Evolutionary conservation across 1,284 basidiomycete species (phyloP).

Genomic region (Stygiomarasmius scandens): DNA sequence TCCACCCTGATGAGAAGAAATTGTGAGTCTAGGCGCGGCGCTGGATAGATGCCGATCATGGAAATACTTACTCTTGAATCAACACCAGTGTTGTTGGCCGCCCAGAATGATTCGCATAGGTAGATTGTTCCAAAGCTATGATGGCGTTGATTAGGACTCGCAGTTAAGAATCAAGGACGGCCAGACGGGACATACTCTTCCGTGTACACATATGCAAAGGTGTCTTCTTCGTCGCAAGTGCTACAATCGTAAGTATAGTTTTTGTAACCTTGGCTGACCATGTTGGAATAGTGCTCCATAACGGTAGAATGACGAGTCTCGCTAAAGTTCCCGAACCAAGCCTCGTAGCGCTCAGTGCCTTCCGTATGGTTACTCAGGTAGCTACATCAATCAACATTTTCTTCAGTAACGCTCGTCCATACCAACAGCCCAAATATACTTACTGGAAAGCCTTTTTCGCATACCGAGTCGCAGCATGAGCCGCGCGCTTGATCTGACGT

Average conservation of each 20-base stretch:
- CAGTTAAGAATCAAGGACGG: neutral
- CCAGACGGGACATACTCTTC: constrained; percentile 28
- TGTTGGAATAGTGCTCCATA: constrained; percentile 36
- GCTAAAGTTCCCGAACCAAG: constrained; percentile 48
- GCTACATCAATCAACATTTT: constrained; percentile 9
- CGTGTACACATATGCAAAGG: constrained; percentile 49
- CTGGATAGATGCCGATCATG: neutral
- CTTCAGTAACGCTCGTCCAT: neutral
- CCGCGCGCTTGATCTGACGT: constrained; percentile 32
- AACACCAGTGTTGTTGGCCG: constrained; percentile 44
- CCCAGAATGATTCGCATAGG: constrained; percentile 53
- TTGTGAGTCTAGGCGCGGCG: neutral
- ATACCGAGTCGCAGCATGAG: constrained; percentile 38
- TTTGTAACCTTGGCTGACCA: constrained; percentile 27
- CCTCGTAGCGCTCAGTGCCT: constrained; percentile 39
- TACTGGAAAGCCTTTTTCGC: constrained; percentile 32
- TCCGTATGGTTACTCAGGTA: constrained; percentile 30
- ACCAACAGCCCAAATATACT: constrained; percentile 1
- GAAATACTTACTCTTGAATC: constrained; percentile 35
- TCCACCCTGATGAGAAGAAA: constrained; percentile 28
- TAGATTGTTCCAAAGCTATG: constrained; percentile 27
- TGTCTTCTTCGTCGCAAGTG: constrained; percentile 15
- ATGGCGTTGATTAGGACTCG: neutral
- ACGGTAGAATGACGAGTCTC: constrained; percentile 37
- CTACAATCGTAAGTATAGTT: constrained; percentile 42